Percentiles rank a stretch among this genome's conserved stretches.
Conservation (phyloP, 352 stramenopile species). For the Stephanocyclus meneghinianus region DNA sequence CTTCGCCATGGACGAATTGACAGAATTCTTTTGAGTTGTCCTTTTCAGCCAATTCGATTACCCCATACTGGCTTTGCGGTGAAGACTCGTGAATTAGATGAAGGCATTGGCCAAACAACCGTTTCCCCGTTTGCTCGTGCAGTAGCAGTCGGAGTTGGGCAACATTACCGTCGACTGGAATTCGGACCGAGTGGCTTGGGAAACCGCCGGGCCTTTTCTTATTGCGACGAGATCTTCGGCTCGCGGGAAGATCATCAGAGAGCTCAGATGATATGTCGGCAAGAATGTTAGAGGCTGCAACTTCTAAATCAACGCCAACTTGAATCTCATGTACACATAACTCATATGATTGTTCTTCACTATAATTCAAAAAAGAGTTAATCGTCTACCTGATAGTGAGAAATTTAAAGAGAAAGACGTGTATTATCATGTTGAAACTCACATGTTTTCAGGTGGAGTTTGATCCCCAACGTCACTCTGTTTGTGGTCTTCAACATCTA, state of each 20-base stretch:
- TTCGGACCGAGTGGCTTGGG: conserved; percentile 31
- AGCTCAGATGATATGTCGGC: conserved; percentile 14
- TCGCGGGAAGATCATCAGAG: background rate
- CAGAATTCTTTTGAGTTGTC: conserved; percentile 28
- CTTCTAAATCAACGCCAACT: conserved; percentile 29
- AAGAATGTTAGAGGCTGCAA: conserved; percentile 40
- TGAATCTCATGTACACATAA: conserved; percentile 48
- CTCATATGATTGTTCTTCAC: conserved; percentile 20
- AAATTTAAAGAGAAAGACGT: conserved; percentile 2
- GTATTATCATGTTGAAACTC: background rate
- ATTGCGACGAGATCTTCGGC: conserved; percentile 30
- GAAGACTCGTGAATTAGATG: conserved; percentile 17
- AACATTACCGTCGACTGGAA: conserved; percentile 50
- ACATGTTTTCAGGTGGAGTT: background rate
- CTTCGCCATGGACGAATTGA: conserved; percentile 19
- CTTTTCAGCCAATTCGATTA: conserved; percentile 27
- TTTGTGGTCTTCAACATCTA: background rate
- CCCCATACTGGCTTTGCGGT: background rate
- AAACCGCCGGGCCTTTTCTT: conserved; percentile 24
- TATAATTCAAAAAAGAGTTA: conserved; percentile 4
- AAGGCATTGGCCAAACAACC: conserved; percentile 39
- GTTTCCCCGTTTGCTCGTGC: conserved; percentile 38
- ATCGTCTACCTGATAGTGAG: background rate
- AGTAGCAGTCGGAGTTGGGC: conserved; percentile 50
- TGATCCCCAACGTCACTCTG: background rate